These are phyloP conservation scores for Phymatotrichopsis omnivora DNA, from an alignment of 2,329 filamentous ascomycete species.

Conservation along the genomic window DNA sequence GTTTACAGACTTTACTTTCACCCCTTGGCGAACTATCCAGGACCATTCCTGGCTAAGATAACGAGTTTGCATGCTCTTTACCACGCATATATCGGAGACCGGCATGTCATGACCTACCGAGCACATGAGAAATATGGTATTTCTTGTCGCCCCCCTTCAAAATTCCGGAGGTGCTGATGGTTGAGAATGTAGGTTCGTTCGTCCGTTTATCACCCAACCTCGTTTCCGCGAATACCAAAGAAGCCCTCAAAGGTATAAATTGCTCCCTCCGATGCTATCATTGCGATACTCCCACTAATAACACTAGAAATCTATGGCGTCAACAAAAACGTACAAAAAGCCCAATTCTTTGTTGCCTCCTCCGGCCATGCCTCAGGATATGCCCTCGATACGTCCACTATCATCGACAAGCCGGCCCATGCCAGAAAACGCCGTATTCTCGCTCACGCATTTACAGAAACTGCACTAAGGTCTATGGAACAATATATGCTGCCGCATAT, in stretches of 20 bases:
- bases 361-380: no score
- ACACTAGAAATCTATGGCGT: no score
- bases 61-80: no score
- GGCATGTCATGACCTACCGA: slow-evolving; percentile 61
- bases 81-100: slow-evolving; percentile 62
- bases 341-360: slow-evolving; percentile 64
- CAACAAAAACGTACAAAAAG: no score
- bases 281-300: no score
- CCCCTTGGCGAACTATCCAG: slow-evolving; percentile 54
- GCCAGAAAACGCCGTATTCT: slow-evolving; percentile 61
- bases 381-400: no score
- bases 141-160: no score
- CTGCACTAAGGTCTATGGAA: slow-evolving; percentile 58
- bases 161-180: no score
- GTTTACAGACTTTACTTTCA: slow-evolving; percentile 54
- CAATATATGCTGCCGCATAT: slow-evolving; percentile 56
- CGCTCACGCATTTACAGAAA: slow-evolving; percentile 60
- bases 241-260: no score
- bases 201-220: slow-evolving; percentile 32
- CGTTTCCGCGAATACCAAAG: slow-evolving; percentile 64
- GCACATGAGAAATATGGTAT: slow-evolving; percentile 66
- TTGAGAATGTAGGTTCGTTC: no score
- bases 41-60: slow-evolving; percentile 52
- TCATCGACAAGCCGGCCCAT: slow-evolving; percentile 58
- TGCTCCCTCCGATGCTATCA: no score